These are phyloP conservation scores for Astragalus glycyphyllos DNA, from an alignment of 306 rosid genomes.

Conservation along the genomic window DNA sequence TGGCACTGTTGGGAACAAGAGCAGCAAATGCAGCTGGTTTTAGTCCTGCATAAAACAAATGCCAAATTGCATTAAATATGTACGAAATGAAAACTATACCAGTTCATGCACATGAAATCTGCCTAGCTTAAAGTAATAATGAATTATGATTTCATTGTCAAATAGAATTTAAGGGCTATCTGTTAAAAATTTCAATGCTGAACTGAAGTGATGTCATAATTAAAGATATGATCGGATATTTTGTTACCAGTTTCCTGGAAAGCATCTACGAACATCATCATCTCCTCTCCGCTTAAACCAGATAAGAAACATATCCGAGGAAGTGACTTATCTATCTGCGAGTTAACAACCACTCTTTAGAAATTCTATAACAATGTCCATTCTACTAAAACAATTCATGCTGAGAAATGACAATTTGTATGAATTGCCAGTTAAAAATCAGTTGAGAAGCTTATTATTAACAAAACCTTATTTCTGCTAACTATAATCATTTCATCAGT, in stretches of 20 bases:
- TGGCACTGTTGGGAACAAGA: constrained; percentile 92
- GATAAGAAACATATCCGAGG: constrained; percentile 96
- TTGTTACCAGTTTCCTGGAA: constrained; percentile 80
- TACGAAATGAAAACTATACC: not conserved
- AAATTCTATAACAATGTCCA: constrained; percentile 10
- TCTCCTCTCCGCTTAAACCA: constrained; percentile 95
- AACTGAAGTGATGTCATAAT: not conserved
- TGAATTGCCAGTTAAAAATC: not conserved
- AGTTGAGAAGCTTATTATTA: constrained; percentile 22
- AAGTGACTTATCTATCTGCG: constrained; percentile 72
- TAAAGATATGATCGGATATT: constrained; percentile 13
- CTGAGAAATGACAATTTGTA: constrained; percentile 3
- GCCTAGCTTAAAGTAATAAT: not conserved
- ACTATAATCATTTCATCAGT: constrained; percentile 4
- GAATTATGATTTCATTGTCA: not conserved
- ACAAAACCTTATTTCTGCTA: constrained; percentile 7
- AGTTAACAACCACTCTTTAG: not conserved
- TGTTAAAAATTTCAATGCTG: not conserved
- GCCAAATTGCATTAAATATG: not conserved
- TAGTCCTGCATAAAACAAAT: constrained; percentile 62
- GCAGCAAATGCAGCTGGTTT: constrained; percentile 88
- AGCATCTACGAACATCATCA: constrained; percentile 93
- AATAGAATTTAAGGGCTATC: not conserved
- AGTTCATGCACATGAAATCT: constrained; percentile 1
- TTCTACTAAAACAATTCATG: not conserved